phyloP scores from a whole-genome alignment of 768 basidiomycete genomes.

The Kwoniella dendrophila region DNA sequence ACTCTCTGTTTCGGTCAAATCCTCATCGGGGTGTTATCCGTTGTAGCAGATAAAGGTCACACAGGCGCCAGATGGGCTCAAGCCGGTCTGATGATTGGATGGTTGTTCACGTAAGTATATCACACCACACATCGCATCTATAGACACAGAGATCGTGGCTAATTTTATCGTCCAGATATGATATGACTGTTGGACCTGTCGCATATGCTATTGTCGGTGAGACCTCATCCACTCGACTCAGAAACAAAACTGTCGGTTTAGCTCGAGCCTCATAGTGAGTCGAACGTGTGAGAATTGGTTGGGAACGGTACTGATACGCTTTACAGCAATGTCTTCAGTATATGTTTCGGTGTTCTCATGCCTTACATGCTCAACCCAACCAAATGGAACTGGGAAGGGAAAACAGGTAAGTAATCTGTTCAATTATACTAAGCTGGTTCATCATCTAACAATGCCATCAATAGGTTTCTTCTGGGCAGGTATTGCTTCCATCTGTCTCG shows the following conservation, averaged over 20 bases:
- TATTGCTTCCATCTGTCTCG: slow-evolving; percentile 23
- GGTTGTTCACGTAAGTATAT: slow-evolving; percentile 28
- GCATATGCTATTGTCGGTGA: slow-evolving; percentile 46
- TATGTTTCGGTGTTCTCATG: slow-evolving; percentile 31
- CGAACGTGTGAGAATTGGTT: too few relatives aligned
- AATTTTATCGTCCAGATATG: slow-evolving; percentile 30
- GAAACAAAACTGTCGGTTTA: slow-evolving; percentile 50
- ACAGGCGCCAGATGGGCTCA: slow-evolving; percentile 25
- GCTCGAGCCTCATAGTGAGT: slow-evolving; percentile 28
- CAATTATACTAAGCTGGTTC: not conserved
- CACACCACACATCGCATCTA: not conserved
- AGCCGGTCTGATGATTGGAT: slow-evolving; percentile 28
- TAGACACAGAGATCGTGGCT: not conserved
- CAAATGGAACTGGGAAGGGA: slow-evolving; percentile 31
- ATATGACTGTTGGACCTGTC: slow-evolving; percentile 44
- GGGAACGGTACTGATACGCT: not conserved
- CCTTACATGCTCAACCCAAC: slow-evolving; percentile 50
- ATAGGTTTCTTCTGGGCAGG: slow-evolving; percentile 45
- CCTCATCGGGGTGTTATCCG: slow-evolving; percentile 32
- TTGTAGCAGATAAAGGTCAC: slow-evolving; percentile 31
- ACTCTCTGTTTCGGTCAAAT: slow-evolving; percentile 17
- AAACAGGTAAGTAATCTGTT: slow-evolving; percentile 7
- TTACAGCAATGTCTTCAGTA: slow-evolving; percentile 21
- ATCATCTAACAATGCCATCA: not conserved
- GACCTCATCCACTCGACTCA: slow-evolving; percentile 40